Evolutionary conservation across 352 stramenopile genomes (phyloP).

Genomic region (Phytophthora sansomeana): DNA sequence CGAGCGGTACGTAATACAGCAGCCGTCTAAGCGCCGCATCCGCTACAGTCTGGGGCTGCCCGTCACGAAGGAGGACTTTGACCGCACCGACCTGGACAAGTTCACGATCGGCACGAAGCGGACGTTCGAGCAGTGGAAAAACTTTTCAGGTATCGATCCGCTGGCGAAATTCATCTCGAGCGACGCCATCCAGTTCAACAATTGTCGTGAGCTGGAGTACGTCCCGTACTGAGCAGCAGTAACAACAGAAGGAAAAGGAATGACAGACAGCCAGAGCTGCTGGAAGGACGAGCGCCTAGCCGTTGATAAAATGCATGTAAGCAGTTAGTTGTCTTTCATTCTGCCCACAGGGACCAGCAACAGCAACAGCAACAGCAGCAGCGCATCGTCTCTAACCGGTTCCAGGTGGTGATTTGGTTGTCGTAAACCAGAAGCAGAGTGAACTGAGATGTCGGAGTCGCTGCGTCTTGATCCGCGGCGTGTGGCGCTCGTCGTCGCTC

Average conservation of each 20-base stretch:
- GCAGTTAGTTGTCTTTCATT: not conserved
- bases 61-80: slow-evolving; percentile 73
- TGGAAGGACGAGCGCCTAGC: slow-evolving; percentile 14
- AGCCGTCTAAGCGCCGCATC: slow-evolving; percentile 77
- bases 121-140: slow-evolving; percentile 79
- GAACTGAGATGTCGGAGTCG: slow-evolving; percentile 9
- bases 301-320: slow-evolving; percentile 24
- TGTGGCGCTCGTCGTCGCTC: slow-evolving; percentile 20
- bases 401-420: not conserved
- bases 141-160: slow-evolving; percentile 84
- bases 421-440: slow-evolving; percentile 20
- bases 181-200: slow-evolving; percentile 73
- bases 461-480: slow-evolving; percentile 13
- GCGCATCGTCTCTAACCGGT: not conserved
- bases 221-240: slow-evolving; percentile 55
- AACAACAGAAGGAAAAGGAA: slow-evolving; percentile 2
- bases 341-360: not conserved
- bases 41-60: slow-evolving; percentile 68
- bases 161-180: slow-evolving; percentile 62
- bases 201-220: slow-evolving; percentile 74
- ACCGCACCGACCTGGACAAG: slow-evolving; percentile 75
- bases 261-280: slow-evolving; percentile 11
- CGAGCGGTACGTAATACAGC: slow-evolving; percentile 70
- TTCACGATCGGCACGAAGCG: slow-evolving; percentile 78
- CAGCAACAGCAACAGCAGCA: too few relatives aligned